phyloP scores from a whole-genome alignment of 805 yeast species.

The Yarrowia sp. region DNA sequence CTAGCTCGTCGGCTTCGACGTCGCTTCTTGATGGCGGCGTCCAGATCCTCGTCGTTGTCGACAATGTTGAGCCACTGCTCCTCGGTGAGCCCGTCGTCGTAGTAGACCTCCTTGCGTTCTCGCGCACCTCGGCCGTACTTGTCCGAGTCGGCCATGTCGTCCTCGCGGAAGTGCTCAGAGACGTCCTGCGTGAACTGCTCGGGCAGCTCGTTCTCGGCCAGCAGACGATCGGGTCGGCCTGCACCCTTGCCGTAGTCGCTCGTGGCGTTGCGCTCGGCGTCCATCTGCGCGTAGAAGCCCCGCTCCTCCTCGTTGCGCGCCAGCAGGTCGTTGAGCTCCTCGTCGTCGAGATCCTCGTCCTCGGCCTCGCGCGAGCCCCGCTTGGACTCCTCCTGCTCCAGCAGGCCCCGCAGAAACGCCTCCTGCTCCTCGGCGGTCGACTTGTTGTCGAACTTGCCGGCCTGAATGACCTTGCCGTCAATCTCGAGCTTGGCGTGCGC shows the following conservation, averaged over 20 bases:
- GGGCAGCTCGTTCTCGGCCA: conserved; percentile 71
- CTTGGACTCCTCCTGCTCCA: conserved; percentile 77
- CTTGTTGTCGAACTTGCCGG: conserved; percentile 96
- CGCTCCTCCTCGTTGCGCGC: conserved; percentile 78
- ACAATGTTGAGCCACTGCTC: conserved; percentile 80
- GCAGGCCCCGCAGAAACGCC: conserved; percentile 78
- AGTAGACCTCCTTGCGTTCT: conserved; percentile 66
- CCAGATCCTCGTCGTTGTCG: conserved; percentile 57
- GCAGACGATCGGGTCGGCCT: conserved; percentile 49
- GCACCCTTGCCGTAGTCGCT: conserved; percentile 44
- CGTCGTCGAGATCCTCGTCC: conserved; percentile 73
- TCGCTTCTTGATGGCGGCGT: conserved; percentile 46
- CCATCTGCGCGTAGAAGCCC: conserved; percentile 60
- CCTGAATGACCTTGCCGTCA: conserved; percentile 97
- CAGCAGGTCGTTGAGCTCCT: conserved; percentile 77
- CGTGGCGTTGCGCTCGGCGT: conserved; percentile 50
- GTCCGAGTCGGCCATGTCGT: conserved; percentile 43
- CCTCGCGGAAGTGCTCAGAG: conserved; percentile 40
- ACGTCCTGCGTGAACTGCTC: conserved; percentile 64
- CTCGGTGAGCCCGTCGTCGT: conserved; percentile 84
- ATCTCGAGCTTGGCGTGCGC: conserved; percentile 92
- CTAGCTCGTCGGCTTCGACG: conserved; percentile 25
- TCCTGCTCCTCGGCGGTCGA: conserved; percentile 97
- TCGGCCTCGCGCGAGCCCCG: conserved; percentile 52
- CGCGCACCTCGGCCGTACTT: conserved; percentile 69